Base-by-base conservation (phyloP, 805 yeast species). In the Metschnikowia dekortorum region DNA sequence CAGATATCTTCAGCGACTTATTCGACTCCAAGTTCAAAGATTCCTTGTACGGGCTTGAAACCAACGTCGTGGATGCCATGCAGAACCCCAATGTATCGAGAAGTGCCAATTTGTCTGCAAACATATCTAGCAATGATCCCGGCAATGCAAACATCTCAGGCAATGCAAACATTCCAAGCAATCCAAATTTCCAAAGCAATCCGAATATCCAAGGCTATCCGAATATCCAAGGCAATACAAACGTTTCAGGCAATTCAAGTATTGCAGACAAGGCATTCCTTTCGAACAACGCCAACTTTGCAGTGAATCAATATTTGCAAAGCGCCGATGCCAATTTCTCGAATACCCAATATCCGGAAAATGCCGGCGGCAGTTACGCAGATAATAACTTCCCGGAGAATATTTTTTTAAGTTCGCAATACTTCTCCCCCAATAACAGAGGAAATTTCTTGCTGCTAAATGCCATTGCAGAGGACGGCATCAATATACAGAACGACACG, bases 351-450 rank as follows among this genome's bases (percentile, higher is more conserved):
- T 10, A 8, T 13, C 6, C 34, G 13, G 34, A 32, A 32, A 32
- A 9, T 32, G 13, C n/a, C 34, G 6, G 9, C 3, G 28, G 11
- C n/a, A 10, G 26, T 13, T 16, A 16, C 3, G 14, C 38, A 4
- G 38, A 36, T 7, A 34, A 34, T 7, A 44, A 43, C 45, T 47
- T 43, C 36, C 48, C 50, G 36, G 52, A 51, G 50, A 54, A 53
- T 48, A 55, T 58, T 45, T 70, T 70, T 42, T 51, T 67, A 29
- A 67, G 68, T 36, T 64, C 75, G 6, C 74, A 70, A 51, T 73
- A 72, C 54, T 74, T 74, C 46, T 70, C 75, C 4, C 78, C 78
- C 3, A 65, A 68, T 9, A 60, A 63, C 34, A 48, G 59, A 11
- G 53, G 53, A 49, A 58, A 61, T 47, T 69, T 57, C 49, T 59